Evolutionary conservation across 306 rosid genomes (phyloP).

Genomic region (Gynostemma pentaphyllum): DNA sequence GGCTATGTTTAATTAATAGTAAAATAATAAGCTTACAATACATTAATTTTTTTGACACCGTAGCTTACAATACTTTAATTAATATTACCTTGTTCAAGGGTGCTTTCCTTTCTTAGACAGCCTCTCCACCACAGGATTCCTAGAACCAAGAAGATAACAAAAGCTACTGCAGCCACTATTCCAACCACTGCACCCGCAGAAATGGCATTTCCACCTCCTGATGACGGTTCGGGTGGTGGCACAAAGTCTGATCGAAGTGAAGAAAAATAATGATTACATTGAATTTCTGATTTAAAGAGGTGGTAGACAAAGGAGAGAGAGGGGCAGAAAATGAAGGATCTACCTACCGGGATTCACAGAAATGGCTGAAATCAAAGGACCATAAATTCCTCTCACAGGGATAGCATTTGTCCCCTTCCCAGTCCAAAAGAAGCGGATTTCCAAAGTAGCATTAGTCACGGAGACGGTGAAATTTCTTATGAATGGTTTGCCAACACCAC

Average conservation of each 20-base stretch:
- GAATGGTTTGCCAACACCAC: conserved; percentile 16
- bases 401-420: conserved; percentile 33
- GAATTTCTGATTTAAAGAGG: background rate
- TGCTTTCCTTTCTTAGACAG: conserved; percentile 7
- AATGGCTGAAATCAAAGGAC: conserved; percentile 44
- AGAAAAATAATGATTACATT: conserved; percentile 2
- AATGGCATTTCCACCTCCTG: conserved; percentile 5
- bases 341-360: conserved; percentile 18
- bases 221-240: conserved; percentile 18
- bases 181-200: conserved; percentile 16
- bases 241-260: conserved; percentile 11
- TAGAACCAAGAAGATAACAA: conserved; percentile 12
- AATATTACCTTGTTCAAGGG: conserved; percentile 25
- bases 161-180: conserved; percentile 17
- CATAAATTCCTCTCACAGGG: conserved; percentile 24
- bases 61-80: background rate
- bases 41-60: no score
- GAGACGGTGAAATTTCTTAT: background rate
- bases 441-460: conserved; percentile 15
- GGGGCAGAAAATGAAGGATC: background rate
- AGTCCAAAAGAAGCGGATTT: conserved; percentile 34
- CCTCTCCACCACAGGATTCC: conserved; percentile 24
- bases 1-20: background rate
- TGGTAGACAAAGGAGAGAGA: no score
- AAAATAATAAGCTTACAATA: background rate